Evolutionary conservation across 1,284 basidiomycete species (phyloP).

Genomic region (Ceratobasidium sp.): DNA sequence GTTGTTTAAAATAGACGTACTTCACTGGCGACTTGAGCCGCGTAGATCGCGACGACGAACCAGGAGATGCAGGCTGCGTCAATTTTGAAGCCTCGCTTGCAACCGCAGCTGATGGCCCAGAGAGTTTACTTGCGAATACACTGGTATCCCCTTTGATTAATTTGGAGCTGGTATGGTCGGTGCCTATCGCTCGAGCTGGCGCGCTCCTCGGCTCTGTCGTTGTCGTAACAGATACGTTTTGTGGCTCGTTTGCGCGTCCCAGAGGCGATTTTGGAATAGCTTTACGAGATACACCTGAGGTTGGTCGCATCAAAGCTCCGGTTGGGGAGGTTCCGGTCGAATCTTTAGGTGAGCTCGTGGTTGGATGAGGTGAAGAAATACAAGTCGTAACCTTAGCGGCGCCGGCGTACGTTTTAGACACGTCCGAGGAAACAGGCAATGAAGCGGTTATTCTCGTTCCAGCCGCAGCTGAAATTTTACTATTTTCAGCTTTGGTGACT

Average conservation of each 20-base stretch:
- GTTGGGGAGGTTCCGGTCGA: no score
- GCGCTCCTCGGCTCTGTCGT: neutral
- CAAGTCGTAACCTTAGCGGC: neutral
- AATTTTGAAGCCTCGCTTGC: neutral
- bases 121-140: no score
- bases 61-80: neutral
- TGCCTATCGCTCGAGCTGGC: neutral
- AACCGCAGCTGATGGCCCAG: neutral
- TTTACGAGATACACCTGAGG: neutral
- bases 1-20: constrained; percentile 3
- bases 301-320: neutral
- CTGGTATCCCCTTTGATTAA: no score
- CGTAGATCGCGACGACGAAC: constrained; percentile 13
- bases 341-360: no score
- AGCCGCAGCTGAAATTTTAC: neutral
- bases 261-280: neutral
- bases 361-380: neutral
- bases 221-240: neutral
- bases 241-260: neutral
- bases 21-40: constrained; percentile 5
- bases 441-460: neutral
- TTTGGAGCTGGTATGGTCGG: neutral
- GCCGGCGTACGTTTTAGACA: neutral
- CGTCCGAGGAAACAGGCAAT: neutral
- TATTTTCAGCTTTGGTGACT: neutral